Base-by-base conservation (phyloP, 1,139 yeast genomes). In the Pichia inconspicua region DNA sequence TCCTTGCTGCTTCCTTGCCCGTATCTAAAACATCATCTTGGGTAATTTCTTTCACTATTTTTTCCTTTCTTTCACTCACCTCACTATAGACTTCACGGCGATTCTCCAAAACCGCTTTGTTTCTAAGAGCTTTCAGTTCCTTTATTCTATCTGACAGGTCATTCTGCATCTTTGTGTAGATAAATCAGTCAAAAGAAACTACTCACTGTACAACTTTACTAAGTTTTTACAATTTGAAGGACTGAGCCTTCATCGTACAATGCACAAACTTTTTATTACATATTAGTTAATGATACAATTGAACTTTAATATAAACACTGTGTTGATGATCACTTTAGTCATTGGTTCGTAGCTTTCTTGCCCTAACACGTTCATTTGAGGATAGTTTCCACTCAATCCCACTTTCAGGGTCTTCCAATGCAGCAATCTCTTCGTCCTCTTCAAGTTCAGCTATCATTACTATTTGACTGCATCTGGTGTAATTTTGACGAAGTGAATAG, bases 361-460 rank as follows among this genome's bases (percentile, higher is more conserved):
- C 84, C 58, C 69, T 73, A 45, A 72, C 73, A 54, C 95, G 73
- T 58, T 90, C 97, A 39, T 75, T 78, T 6, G 89, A 88, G 15
- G 87, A 81, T 55, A 89, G 68, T 0, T 84, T 82, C 96, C 96
- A 89, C 51, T 82, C 66, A 17, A 63, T 49, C 14, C 61, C 64
- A 40, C 51, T 50, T 35, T 58, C 55, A 10, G 46, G 37, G 37
- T 57, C 61, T n/a, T 64, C 65, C 31, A 62, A 51, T 27, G 74
- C 75, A 57, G 85, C 95, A 9, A 53, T 27, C 28, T 53, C 55
- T 36, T 54, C 58, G 47, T 83, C 92, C 52, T 85, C 92, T 57
- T 88, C 96, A 70, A 88, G 75, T 2, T 96, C 94, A 39, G 89
- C 72, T 43, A 88, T 70, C 70, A 87, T 76, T 10, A 88, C 84